phyloP scores from a whole-genome alignment of 2,329 filamentous ascomycete genomes.

The Colletotrichum spaethianum region DNA sequence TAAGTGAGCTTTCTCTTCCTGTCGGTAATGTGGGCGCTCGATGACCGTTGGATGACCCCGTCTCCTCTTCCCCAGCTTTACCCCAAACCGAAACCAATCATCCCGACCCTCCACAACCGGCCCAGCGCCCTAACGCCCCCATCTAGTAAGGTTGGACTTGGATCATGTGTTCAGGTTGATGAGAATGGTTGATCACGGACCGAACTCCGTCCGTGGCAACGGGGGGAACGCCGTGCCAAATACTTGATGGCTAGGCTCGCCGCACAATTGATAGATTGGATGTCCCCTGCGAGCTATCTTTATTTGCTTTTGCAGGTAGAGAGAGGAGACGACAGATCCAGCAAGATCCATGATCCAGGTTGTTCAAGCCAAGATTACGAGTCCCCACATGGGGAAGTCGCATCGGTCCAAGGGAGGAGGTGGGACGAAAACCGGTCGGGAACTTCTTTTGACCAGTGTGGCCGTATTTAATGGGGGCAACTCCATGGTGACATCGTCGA shows the following conservation, averaged over 20 bases:
- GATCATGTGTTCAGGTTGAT: neutral
- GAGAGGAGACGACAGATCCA: neutral
- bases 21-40: neutral
- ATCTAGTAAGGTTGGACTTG: neutral
- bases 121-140: neutral
- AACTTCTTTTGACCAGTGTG: neutral
- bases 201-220: neutral
- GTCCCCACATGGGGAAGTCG: constrained; percentile 33
- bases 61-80: constrained; percentile 4
- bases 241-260: neutral
- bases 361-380: neutral
- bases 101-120: neutral
- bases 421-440: neutral
- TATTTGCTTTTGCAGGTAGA: neutral
- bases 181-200: neutral
- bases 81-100: neutral
- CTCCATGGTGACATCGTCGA: neutral
- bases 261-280: neutral
- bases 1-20: neutral
- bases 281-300: neutral
- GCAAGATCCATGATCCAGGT: neutral
- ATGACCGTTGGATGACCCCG: neutral
- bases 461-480: neutral
- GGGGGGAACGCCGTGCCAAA: neutral
- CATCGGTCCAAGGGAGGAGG: neutral